Evolutionary conservation across 2,329 filamentous ascomycete genomes (phyloP).

Genomic region (Cryphonectria radicalis): DNA sequence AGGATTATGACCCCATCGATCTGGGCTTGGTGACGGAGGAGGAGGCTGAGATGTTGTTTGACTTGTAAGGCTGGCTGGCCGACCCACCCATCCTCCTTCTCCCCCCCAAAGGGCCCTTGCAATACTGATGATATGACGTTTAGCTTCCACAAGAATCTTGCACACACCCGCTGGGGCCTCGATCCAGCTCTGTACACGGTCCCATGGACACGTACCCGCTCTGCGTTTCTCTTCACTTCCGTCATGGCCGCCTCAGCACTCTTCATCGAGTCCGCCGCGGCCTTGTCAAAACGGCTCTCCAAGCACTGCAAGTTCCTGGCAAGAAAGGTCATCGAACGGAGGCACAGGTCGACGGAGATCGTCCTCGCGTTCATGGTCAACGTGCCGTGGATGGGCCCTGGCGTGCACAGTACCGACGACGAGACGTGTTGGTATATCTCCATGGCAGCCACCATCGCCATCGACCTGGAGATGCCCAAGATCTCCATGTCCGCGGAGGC

Average conservation of each 20-base stretch:
- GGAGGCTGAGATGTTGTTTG: slow-evolving; percentile 67
- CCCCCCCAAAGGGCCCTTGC: background rate
- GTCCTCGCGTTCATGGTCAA: slow-evolving; percentile 77
- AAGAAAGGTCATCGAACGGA: slow-evolving; percentile 62
- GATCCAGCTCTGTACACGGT: slow-evolving; percentile 69
- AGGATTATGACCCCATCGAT: slow-evolving; percentile 70
- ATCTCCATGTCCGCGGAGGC: slow-evolving; percentile 60
- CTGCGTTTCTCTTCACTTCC: slow-evolving; percentile 73
- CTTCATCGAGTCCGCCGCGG: slow-evolving; percentile 66
- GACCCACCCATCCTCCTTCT: slow-evolving; percentile 18
- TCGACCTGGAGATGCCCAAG: slow-evolving; percentile 73
- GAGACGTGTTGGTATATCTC: slow-evolving; percentile 74
- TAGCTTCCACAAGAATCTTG: slow-evolving; percentile 71
- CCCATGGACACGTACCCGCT: slow-evolving; percentile 67
- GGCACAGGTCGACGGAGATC: slow-evolving; percentile 73
- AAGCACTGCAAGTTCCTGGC: slow-evolving; percentile 67
- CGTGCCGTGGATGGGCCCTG: slow-evolving; percentile 75
- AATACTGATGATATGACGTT: slow-evolving; percentile 5
- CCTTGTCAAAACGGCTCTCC: slow-evolving; percentile 67
- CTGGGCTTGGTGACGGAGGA: slow-evolving; percentile 68
- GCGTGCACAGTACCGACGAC: slow-evolving; percentile 70
- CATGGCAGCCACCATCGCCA: slow-evolving; percentile 69
- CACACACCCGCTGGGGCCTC: slow-evolving; percentile 75
- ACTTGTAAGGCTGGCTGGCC: slow-evolving; percentile 54
- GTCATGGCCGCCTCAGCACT: slow-evolving; percentile 70